A percentile compares a stretch with the other conserved stretches of the same genome.
Evolutionary conservation across 192 early-diverging fungal genomes (phyloP).

Genomic region (Ambispora gerdemannii): DNA sequence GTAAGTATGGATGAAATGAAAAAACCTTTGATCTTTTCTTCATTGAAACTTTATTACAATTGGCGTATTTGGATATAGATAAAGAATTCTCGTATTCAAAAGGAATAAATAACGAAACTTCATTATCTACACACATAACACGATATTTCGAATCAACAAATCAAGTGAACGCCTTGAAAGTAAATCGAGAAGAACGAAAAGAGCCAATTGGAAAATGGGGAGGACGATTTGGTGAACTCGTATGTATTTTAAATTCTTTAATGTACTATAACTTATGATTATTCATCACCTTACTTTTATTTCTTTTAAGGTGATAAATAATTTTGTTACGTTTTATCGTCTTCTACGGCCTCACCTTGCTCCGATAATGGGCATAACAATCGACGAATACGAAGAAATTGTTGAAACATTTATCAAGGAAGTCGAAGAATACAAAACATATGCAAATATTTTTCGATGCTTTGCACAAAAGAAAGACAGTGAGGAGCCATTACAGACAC

Average conservation of each 20-base stretch:
- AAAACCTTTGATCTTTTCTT: neutral
- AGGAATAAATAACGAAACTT: neutral
- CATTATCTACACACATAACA: neutral
- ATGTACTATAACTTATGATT: neutral
- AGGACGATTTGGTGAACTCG: slow-evolving; percentile 22
- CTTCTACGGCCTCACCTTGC: neutral
- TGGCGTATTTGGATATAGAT: too few species aligned
- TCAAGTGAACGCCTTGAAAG: neutral
- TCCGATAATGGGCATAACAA: neutral
- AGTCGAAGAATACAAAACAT: slow-evolving; percentile 29
- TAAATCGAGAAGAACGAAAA: neutral
- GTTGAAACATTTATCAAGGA: slow-evolving; percentile 2
- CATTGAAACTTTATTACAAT: too few species aligned
- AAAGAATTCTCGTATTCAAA: slow-evolving; percentile 11
- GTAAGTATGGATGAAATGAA: slow-evolving; percentile 12
- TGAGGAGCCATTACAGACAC: too few species aligned
- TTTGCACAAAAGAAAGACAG: slow-evolving; percentile 23
- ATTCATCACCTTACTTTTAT: neutral
- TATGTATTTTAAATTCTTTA: slow-evolving; percentile 3
- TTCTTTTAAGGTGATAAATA: slow-evolving; percentile 15
- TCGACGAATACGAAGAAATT: slow-evolving; percentile 16
- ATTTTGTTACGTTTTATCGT: neutral
- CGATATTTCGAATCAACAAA: neutral
- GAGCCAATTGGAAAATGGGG: slow-evolving; percentile 24
- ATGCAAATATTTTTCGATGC: slow-evolving; percentile 18